Conservation (phyloP, 2,329 filamentous ascomycete species). For the Colletotrichum sp. region DNA sequence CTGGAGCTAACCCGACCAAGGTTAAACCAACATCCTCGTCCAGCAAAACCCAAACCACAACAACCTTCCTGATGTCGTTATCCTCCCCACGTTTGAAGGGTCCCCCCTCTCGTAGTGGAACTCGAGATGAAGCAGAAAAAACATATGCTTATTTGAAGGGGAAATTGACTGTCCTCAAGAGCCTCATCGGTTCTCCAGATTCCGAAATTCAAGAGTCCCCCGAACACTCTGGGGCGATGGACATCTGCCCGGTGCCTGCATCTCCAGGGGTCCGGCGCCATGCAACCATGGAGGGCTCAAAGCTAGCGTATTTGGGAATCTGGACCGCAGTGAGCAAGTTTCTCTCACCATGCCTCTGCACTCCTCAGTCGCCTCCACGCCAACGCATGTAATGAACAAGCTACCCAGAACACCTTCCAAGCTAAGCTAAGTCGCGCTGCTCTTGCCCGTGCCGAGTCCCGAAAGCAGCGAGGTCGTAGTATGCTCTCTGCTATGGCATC, state of each 20-base stretch:
- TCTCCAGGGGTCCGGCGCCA: not conserved
- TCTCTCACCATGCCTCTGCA: not conserved
- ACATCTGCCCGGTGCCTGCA: not conserved
- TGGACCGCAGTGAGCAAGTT: conserved; percentile 5
- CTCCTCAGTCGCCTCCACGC: not conserved
- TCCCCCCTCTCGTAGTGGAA: not conserved
- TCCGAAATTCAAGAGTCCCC: not conserved
- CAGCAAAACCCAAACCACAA: not conserved
- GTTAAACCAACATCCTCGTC: conserved; percentile 4
- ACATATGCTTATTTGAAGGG: not conserved
- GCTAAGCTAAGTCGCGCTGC: not conserved
- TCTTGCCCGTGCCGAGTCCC: not conserved
- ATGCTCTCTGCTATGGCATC: not conserved
- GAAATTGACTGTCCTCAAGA: not conserved
- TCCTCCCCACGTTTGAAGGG: not conserved
- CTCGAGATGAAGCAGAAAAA: not conserved
- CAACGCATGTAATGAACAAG: not conserved
- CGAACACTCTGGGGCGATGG: not conserved
- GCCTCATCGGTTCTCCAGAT: not conserved
- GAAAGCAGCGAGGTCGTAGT: not conserved
- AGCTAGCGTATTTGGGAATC: not conserved
- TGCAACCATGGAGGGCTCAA: not conserved
- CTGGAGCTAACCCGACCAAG: conserved; percentile 14
- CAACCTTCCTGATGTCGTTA: not conserved
- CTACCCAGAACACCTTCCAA: not conserved